phyloP scores from a whole-genome alignment of 768 basidiomycete genomes.

The Leccinum boreale region DNA sequence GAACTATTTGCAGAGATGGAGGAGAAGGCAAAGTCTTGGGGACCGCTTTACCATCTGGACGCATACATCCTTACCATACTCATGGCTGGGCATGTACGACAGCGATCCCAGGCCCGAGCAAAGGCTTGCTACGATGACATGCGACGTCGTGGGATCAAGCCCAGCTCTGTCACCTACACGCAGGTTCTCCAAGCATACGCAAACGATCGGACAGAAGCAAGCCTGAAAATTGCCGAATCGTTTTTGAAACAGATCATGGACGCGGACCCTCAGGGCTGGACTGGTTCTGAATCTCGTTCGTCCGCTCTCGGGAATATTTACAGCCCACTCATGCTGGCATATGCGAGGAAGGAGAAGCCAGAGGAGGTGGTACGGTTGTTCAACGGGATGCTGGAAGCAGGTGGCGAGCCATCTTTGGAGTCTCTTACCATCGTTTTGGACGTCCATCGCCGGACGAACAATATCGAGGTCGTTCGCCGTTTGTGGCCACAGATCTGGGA shows the following conservation, averaged over 20 bases:
- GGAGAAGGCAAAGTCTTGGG: conserved; percentile 31
- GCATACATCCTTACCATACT: conserved; percentile 69
- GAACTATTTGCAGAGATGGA: conserved; percentile 73
- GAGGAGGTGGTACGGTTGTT: conserved; percentile 58
- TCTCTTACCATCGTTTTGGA: conserved; percentile 67
- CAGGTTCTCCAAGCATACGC: conserved; percentile 65
- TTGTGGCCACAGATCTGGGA: conserved; percentile 71
- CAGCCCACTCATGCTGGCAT: conserved; percentile 56
- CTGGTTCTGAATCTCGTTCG: conserved; percentile 36
- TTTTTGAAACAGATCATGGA: conserved; percentile 56
- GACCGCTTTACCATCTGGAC: conserved; percentile 43
- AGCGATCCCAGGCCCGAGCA: conserved; percentile 51
- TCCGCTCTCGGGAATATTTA: conserved; percentile 53
- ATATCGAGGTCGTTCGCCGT: conserved; percentile 51
- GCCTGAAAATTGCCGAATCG: conserved; percentile 58
- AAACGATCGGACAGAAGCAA: conserved; percentile 44
- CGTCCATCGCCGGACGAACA: conserved; percentile 58
- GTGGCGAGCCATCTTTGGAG: conserved; percentile 56
- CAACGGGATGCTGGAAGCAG: conserved; percentile 48
- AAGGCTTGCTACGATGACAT: conserved; percentile 72
- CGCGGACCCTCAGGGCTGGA: conserved; percentile 37
- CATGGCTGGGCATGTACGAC: conserved; percentile 67
- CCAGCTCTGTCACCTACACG: conserved; percentile 64
- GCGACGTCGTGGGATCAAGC: conserved; percentile 58
- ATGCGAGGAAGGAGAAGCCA: conserved; percentile 40